phyloP scores from a whole-genome alignment of 805 yeast genomes.

The Saccharomycopsis sp. region DNA sequence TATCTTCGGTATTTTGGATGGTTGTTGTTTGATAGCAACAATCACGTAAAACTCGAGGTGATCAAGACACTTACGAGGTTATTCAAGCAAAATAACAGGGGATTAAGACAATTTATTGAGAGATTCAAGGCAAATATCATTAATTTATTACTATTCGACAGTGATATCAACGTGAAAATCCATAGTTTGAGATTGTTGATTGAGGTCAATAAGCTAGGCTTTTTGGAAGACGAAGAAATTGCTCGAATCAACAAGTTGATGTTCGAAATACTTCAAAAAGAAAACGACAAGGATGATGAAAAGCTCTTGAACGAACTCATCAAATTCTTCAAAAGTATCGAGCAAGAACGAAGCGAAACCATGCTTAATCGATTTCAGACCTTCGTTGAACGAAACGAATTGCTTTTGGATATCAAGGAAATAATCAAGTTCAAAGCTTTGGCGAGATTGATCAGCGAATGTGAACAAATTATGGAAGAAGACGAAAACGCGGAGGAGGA shows the following conservation, averaged over 20 bases:
- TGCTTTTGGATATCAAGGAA: constrained; percentile 27
- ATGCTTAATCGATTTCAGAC: constrained; percentile 32
- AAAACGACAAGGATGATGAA: constrained; percentile 28
- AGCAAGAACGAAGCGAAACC: constrained; percentile 34
- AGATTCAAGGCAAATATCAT: constrained; percentile 60
- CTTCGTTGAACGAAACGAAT: constrained; percentile 24
- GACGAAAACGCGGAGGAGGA: constrained; percentile 4
- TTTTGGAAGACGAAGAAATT: constrained; percentile 54
- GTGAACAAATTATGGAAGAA: constrained; percentile 1
- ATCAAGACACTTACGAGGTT: constrained; percentile 47
- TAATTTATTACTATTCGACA: constrained; percentile 53
- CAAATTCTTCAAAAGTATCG: constrained; percentile 44
- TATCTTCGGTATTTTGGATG: constrained; percentile 78
- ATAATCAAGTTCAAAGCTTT: constrained; percentile 28
- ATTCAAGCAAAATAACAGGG: constrained; percentile 38
- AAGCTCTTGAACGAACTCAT: constrained; percentile 42
- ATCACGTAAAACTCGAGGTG: constrained; percentile 59
- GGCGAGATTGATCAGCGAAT: constrained; percentile 27
- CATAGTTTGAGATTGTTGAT: constrained; percentile 45
- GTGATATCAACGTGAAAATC: constrained; percentile 48
- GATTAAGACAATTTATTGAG: constrained; percentile 73
- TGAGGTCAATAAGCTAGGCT: constrained; percentile 54
- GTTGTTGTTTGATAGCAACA: constrained; percentile 68
- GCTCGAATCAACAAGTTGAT: constrained; percentile 37
- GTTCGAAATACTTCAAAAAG: constrained; percentile 25